Percentiles rank a stretch among this genome's conserved stretches.
phyloP scores from a whole-genome alignment of 352 stramenopile genomes.

The Phytopythium litorale region DNA sequence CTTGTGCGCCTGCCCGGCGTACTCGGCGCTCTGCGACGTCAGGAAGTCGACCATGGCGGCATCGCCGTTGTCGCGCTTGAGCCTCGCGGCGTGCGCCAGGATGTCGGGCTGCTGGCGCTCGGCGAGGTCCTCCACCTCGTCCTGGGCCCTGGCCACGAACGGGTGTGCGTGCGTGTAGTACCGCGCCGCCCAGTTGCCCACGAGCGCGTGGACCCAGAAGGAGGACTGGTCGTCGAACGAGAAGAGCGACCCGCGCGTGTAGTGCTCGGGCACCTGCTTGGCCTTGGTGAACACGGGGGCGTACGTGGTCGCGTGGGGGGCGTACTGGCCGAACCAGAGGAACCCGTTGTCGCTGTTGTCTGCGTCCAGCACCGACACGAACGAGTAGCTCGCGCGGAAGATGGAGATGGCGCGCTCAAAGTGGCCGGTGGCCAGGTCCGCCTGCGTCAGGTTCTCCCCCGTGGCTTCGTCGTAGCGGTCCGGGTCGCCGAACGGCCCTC shows the following conservation, averaged over 20 bases:
- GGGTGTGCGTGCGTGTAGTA: slow-evolving; percentile 73
- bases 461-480: slow-evolving; percentile 80
- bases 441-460: slow-evolving; percentile 39
- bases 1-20: slow-evolving; percentile 46
- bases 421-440: slow-evolving; percentile 51
- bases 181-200: slow-evolving; percentile 80
- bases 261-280: slow-evolving; percentile 37
- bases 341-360: slow-evolving; percentile 56
- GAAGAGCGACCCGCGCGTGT: slow-evolving; percentile 58
- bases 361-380: slow-evolving; percentile 65
- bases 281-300: slow-evolving; percentile 84
- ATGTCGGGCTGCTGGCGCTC: slow-evolving; percentile 33
- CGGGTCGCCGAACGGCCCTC: slow-evolving; percentile 88
- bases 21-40: slow-evolving; percentile 43
- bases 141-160: slow-evolving; percentile 52
- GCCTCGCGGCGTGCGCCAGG: slow-evolving; percentile 24
- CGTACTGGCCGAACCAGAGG: slow-evolving; percentile 90
- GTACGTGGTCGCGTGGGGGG: slow-evolving; percentile 85
- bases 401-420: slow-evolving; percentile 94
- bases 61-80: slow-evolving; percentile 38
- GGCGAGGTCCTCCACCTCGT: slow-evolving; percentile 48
- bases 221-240: slow-evolving; percentile 54
- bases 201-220: slow-evolving; percentile 79
- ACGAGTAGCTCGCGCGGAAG: slow-evolving; percentile 91
- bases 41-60: slow-evolving; percentile 49